Percentiles rank a stretch among this genome's conserved stretches.
These are phyloP conservation scores for Pseudogymnoascus pannorum DNA, from an alignment of 2,329 filamentous ascomycete species.

Conservation along the genomic window DNA sequence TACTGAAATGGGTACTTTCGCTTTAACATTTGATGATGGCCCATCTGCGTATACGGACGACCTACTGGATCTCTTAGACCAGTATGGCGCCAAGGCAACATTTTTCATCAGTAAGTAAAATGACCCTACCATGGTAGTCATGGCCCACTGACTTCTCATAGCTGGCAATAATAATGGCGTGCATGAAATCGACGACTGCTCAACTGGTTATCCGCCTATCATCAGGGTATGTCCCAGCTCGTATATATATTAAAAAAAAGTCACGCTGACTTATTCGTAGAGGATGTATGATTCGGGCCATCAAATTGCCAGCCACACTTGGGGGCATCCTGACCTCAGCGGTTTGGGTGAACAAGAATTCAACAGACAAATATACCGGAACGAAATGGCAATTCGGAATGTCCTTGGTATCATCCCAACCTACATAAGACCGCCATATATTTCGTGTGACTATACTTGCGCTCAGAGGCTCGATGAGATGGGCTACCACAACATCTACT, in stretches of 20 bases:
- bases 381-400: slow-evolving; percentile 48
- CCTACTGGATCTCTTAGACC: slow-evolving; percentile 53
- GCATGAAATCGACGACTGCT: slow-evolving; percentile 46
- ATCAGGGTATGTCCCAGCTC: slow-evolving; percentile 34
- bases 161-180: slow-evolving; percentile 48
- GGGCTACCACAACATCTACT: slow-evolving; percentile 43
- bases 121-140: not conserved
- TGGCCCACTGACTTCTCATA: slow-evolving; percentile 3
- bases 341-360: slow-evolving; percentile 36
- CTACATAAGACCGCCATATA: slow-evolving; percentile 43
- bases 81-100: slow-evolving; percentile 55
- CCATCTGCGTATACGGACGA: slow-evolving; percentile 54
- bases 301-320: slow-evolving; percentile 53
- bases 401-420: slow-evolving; percentile 49
- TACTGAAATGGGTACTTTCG: slow-evolving; percentile 50
- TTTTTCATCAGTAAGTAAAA: slow-evolving; percentile 35
- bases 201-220: slow-evolving; percentile 37
- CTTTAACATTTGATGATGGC: slow-evolving; percentile 62
- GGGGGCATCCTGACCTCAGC: slow-evolving; percentile 44
- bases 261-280: slow-evolving; percentile 11
- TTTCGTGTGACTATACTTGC: slow-evolving; percentile 35
- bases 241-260: not conserved
- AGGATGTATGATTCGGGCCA: slow-evolving; percentile 37
- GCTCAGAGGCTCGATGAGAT: slow-evolving; percentile 32
- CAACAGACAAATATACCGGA: slow-evolving; percentile 43